Conservation (phyloP, 495 filamentous ascomycete species). For the Astrocystis sublimbata region DNA sequence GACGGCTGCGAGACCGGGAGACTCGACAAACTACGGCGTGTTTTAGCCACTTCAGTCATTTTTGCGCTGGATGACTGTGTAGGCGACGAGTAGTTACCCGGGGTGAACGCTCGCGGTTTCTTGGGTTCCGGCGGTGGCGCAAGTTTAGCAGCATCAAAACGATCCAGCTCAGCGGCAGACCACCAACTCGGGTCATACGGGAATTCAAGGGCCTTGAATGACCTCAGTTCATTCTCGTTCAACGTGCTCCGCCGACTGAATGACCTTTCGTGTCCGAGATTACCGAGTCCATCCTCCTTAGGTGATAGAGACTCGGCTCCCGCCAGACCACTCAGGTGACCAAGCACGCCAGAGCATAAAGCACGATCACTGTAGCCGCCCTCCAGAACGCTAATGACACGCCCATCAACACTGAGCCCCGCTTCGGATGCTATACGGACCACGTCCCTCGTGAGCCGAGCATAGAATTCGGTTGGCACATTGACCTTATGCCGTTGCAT, state of each 20-base stretch:
- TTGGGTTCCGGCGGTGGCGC: slow-evolving; percentile 46
- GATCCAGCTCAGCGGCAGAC: slow-evolving; percentile 64
- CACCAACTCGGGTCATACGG: slow-evolving; percentile 75
- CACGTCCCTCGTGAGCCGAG: slow-evolving; percentile 81
- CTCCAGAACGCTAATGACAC: slow-evolving; percentile 90
- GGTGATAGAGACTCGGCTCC: slow-evolving; percentile 46
- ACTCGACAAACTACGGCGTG: slow-evolving; percentile 32
- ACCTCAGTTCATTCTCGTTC: slow-evolving; percentile 26
- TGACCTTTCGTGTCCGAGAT: slow-evolving; percentile 50
- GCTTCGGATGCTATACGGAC: slow-evolving; percentile 80
- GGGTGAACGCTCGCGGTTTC: slow-evolving; percentile 54
- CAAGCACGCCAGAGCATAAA: slow-evolving; percentile 80
- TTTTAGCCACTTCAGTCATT: slow-evolving; percentile 38
- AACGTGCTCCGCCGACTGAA: slow-evolving; percentile 37
- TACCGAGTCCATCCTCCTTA: slow-evolving; percentile 41
- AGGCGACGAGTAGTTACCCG: slow-evolving; percentile 66
- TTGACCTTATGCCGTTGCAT: slow-evolving; percentile 96
- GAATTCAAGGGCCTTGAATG: slow-evolving; percentile 30
- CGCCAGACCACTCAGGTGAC: slow-evolving; percentile 79
- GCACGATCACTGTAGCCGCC: slow-evolving; percentile 95
- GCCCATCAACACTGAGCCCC: slow-evolving; percentile 71
- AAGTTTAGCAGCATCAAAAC: slow-evolving; percentile 59
- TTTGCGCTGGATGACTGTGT: slow-evolving; percentile 39
- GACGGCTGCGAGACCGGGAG: slow-evolving; percentile 13
- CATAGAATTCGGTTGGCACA: slow-evolving; percentile 96